A percentile compares a stretch with the other conserved stretches of the same genome.
Evolutionary conservation across 495 filamentous ascomycete species (phyloP).

Genomic region (Hypoxylon perforatum): DNA sequence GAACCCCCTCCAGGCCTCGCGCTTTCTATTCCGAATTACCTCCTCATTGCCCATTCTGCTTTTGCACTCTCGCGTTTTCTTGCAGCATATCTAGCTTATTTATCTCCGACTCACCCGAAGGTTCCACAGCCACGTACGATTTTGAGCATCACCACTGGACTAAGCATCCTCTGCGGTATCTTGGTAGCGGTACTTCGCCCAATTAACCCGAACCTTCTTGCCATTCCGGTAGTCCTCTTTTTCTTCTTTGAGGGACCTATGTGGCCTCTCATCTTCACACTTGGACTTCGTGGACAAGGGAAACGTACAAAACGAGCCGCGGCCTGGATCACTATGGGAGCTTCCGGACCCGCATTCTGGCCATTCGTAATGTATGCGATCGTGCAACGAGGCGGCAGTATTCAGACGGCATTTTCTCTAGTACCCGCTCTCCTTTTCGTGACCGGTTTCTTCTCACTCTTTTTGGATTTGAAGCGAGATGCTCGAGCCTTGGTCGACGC

Average conservation of each 20-base stretch:
- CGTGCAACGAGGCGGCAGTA: constrained; percentile 39
- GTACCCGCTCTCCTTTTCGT: constrained; percentile 50
- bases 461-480: constrained; percentile 51
- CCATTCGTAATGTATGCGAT: constrained; percentile 69
- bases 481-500: constrained; percentile 53
- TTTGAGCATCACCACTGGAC: constrained; percentile 56
- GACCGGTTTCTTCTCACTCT: constrained; percentile 51
- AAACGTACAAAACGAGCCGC: constrained; percentile 75
- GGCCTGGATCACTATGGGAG: constrained; percentile 72
- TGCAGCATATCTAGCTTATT: constrained; percentile 60
- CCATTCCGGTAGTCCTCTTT: constrained; percentile 69
- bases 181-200: constrained; percentile 61
- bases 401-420: constrained; percentile 50
- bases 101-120: constrained; percentile 59
- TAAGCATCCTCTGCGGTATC: constrained; percentile 58
- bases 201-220: constrained; percentile 61
- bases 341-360: constrained; percentile 73
- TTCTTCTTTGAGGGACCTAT: constrained; percentile 76
- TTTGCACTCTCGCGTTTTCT: constrained; percentile 62
- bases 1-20: constrained; percentile 55
- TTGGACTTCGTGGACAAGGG: constrained; percentile 76
- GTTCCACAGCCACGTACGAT: constrained; percentile 64
- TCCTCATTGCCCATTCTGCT: constrained; percentile 57
- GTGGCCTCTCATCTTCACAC: constrained; percentile 77
- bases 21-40: constrained; percentile 65